Evolutionary conservation across 2,329 filamentous ascomycete genomes (phyloP), one percentile per base, ranked within the genome.

Genomic region (Sporothrix curviconia): DNA sequence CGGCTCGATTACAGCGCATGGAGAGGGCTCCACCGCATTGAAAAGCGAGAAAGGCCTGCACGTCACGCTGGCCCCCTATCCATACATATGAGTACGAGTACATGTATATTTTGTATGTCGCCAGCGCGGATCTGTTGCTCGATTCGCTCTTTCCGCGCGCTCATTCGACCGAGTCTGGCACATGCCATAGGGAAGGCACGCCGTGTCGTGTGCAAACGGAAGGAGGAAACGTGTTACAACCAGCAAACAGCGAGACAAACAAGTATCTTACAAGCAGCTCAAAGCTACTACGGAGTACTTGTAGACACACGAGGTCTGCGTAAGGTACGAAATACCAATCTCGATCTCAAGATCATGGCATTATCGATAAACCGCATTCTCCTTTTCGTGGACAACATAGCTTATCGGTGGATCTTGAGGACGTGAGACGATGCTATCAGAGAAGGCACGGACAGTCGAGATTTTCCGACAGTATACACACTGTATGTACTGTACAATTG

Each of bases 361-460:
- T 36, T 36, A 50, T 50, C 46, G 46, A 50, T 50, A 32, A 50
- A 50, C n/a, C 28, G 30, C 4, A n/a, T 5, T 22, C 44, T 34
- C 19, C 17, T 24, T 34, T 36, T n/a, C 24, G 46, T 3, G 9
- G 11, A 30, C 15, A 24, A 36, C 8, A 25, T 24, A 30, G 46
- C 46, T 50, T 50, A 50, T 50, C 46, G 46, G 46, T 50, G 28
- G 44, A 34, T 32, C 44, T 47, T 15, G 44, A 22, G 34, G 44
- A 34, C 34, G 3, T n/a, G n/a, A n/a, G n/a, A n/a, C n/a, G 44
- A 22, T 47, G 44, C 44, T 34, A 47, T 47, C 44, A 46, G 43
- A 19, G 19, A 32, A 30, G 28, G 25, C 6, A 25, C 7, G 17
- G 46, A 49, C 15, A 34, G 30, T 36, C 17, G 5, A 36, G 36